Evolutionary conservation across 1,139 yeast species (phyloP).

Genomic region (Lipomyces yarrowii): DNA sequence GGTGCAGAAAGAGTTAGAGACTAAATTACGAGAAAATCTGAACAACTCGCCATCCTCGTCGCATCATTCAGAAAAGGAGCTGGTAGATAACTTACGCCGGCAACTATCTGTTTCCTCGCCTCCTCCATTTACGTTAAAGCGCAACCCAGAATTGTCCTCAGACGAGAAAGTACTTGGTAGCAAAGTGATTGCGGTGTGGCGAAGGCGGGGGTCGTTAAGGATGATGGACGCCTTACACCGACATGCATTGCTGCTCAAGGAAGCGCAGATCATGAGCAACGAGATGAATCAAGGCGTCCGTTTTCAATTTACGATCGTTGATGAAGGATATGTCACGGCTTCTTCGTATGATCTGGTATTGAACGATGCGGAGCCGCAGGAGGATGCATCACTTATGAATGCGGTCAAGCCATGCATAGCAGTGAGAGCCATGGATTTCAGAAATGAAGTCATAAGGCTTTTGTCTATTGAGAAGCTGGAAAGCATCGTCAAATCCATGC

Average conservation of each 20-base stretch:
- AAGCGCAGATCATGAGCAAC: slow-evolving; percentile 35
- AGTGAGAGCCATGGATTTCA: slow-evolving; percentile 36
- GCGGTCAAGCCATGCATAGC: slow-evolving; percentile 29
- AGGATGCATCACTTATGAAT: slow-evolving; percentile 16
- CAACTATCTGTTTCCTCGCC: slow-evolving; percentile 10
- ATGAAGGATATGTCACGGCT: slow-evolving; percentile 17
- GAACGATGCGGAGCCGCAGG: slow-evolving; percentile 21
- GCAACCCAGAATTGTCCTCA: slow-evolving; percentile 31
- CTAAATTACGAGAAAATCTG: slow-evolving; percentile 1
- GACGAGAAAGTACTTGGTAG: slow-evolving; percentile 18
- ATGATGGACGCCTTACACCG: slow-evolving; percentile 29
- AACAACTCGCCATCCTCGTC: slow-evolving; percentile 17
- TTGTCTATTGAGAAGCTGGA: slow-evolving; percentile 29
- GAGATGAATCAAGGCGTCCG: slow-evolving; percentile 27
- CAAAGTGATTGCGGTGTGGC: slow-evolving; percentile 29
- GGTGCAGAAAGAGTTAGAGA: neutral
- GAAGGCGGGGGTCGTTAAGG: slow-evolving; percentile 16
- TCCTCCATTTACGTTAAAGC: slow-evolving; percentile 7
- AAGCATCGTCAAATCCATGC: slow-evolving; percentile 15
- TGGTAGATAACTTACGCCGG: neutral
- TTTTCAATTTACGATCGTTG: slow-evolving; percentile 37
- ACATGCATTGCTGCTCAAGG: slow-evolving; percentile 30
- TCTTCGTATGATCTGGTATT: slow-evolving; percentile 28
- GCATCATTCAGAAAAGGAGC: neutral
- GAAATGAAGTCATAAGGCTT: slow-evolving; percentile 25